phyloP scores from a whole-genome alignment of 1,284 basidiomycete genomes.

The Farysia itapuensis region DNA sequence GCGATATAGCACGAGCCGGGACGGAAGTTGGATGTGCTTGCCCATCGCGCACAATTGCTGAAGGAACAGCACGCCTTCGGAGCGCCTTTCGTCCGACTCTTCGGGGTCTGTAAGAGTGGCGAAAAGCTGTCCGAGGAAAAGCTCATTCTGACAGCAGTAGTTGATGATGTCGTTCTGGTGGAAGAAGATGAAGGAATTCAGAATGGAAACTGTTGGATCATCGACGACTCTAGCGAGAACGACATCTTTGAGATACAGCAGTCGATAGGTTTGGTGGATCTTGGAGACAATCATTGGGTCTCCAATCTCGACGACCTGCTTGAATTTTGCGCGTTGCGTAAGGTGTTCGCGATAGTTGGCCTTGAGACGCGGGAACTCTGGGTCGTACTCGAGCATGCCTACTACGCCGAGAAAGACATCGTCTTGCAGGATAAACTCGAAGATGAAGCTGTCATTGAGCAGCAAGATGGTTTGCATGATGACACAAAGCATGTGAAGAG shows the following conservation, averaged over 20 bases:
- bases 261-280: constrained; percentile 92
- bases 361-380: constrained; percentile 91
- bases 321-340: constrained; percentile 74
- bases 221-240: constrained; percentile 91
- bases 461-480: constrained; percentile 93
- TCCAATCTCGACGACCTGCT: constrained; percentile 54
- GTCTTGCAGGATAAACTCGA: constrained; percentile 92
- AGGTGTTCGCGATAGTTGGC: constrained; percentile 95
- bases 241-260: constrained; percentile 96
- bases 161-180: constrained; percentile 98
- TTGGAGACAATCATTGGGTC: constrained; percentile 62
- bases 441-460: constrained; percentile 90
- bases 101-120: constrained; percentile 10
- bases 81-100: constrained; percentile 33
- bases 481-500: constrained; percentile 84
- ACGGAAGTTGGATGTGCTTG: constrained; percentile 88
- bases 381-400: constrained; percentile 97
- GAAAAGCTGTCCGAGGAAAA: constrained; percentile 72
- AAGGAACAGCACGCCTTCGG: constrained; percentile 68
- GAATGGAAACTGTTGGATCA: constrained; percentile 93
- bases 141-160: constrained; percentile 77
- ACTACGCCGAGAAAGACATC: constrained; percentile 88
- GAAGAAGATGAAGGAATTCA: constrained; percentile 96
- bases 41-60: constrained; percentile 94
- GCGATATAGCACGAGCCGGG: constrained; percentile 84